phyloP scores from a whole-genome alignment of 1,139 yeast genomes.

The Hyphopichia wangnamkhiaoensis region DNA sequence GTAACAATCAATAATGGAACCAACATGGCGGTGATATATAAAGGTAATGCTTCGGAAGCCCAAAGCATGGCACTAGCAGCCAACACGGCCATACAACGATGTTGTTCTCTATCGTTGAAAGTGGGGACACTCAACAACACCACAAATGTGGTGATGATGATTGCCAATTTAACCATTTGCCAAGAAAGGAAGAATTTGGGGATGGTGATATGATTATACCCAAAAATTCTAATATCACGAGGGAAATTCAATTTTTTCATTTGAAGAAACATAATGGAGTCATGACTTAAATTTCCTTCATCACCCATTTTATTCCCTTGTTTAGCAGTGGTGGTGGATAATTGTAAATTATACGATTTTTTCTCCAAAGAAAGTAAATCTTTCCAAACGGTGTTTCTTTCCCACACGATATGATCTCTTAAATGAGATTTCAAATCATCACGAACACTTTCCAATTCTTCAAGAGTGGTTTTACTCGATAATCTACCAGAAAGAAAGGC shows the following conservation, averaged over 20 bases:
- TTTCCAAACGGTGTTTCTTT: slow-evolving; percentile 95
- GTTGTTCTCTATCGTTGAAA: slow-evolving; percentile 65
- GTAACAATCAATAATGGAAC: slow-evolving; percentile 80
- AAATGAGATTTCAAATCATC: slow-evolving; percentile 73
- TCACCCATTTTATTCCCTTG: slow-evolving; percentile 35
- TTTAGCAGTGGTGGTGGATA: slow-evolving; percentile 25
- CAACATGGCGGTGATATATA: slow-evolving; percentile 79
- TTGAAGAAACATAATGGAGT: slow-evolving; percentile 25
- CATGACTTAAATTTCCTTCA: slow-evolving; percentile 20
- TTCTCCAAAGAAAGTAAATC: slow-evolving; percentile 89
- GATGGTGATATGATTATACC: slow-evolving; percentile 18
- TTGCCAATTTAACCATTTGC: slow-evolving; percentile 45
- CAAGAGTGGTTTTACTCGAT: slow-evolving; percentile 24
- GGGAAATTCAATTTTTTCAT: slow-evolving; percentile 20
- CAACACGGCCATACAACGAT: slow-evolving; percentile 78
- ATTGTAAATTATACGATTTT: slow-evolving; percentile 39
- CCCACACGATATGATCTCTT: slow-evolving; percentile 94
- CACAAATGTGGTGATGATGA: slow-evolving; percentile 47
- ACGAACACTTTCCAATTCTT: slow-evolving; percentile 52
- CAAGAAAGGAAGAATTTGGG: slow-evolving; percentile 34
- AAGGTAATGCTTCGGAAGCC: slow-evolving; percentile 93
- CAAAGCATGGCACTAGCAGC: slow-evolving; percentile 79
- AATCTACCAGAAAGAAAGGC: slow-evolving; percentile 40
- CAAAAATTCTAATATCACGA: slow-evolving; percentile 17
- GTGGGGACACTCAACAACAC: slow-evolving; percentile 58